Conservation (phyloP, 2,329 filamentous ascomycete genomes). For the Pseudogymnoascus sp. region DNA sequence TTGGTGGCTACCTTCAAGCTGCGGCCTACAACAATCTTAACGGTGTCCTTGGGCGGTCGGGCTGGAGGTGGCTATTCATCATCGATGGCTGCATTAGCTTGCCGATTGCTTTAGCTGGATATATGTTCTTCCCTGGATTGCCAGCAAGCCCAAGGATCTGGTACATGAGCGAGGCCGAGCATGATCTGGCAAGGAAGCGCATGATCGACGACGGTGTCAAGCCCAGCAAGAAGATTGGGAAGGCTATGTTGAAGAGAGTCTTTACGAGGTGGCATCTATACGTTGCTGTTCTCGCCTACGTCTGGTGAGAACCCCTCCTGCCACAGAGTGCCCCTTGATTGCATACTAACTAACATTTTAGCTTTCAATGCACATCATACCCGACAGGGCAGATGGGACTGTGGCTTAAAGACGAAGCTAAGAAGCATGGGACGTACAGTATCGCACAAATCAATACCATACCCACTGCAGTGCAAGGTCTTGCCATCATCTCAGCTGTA, state of each 20-base stretch:
- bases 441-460: constrained; percentile 27
- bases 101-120: constrained; percentile 26
- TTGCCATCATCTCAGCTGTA: constrained; percentile 24
- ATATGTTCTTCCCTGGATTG: constrained; percentile 17
- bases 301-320: constrained; percentile 17
- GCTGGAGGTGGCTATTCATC: constrained; percentile 27
- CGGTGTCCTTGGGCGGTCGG: constrained; percentile 19
- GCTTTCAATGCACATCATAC: constrained; percentile 14
- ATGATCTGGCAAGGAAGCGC: constrained; percentile 17
- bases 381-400: constrained; percentile 20
- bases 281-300: constrained; percentile 20
- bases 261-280: constrained; percentile 29
- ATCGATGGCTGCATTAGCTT: constrained; percentile 25
- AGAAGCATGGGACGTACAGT: constrained; percentile 19
- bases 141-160: constrained; percentile 20
- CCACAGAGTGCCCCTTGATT: background rate
- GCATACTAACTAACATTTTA: background rate
- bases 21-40: constrained; percentile 23
- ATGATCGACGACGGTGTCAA: constrained; percentile 17
- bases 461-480: constrained; percentile 20
- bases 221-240: constrained; percentile 16
- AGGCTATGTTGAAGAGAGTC: constrained; percentile 22
- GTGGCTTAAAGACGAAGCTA: constrained; percentile 33
- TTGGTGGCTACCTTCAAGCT: constrained; percentile 19
- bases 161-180: constrained; percentile 19